Base-by-base conservation (phyloP, 176 grass and related monocot genomes). In the Lolium perenne region DNA sequence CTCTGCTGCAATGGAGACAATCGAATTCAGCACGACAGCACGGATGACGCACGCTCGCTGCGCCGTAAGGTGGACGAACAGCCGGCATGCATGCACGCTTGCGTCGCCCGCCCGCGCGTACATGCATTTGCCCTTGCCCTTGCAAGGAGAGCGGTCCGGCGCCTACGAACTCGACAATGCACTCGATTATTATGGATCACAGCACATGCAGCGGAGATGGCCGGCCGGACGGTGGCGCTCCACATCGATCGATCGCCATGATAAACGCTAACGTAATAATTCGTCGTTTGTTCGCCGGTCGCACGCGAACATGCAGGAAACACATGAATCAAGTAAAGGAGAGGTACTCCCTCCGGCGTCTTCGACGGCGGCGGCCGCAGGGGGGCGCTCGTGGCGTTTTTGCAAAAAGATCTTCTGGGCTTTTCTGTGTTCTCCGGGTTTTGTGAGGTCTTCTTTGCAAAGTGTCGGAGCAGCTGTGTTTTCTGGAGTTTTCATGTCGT, bases 321-420 rank as follows among this genome's bases (percentile, higher is more conserved):
- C 88, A 45, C 81, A 76, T 68, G 56, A 74, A 67, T 48, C 79
- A 48, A 75, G 71, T 77, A 57, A 82, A 82, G 58, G 32, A 35
- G 32, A 35, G 32, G 32, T 35, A 38, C 17, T n/a, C n/a, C n/a
- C n/a, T n/a, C n/a, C n/a, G n/a, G n/a, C n/a, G n/a, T n/a, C n/a
- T n/a, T n/a, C n/a, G n/a, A n/a, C n/a, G n/a, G n/a, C n/a, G n/a
- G n/a, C n/a, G n/a, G n/a, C n/a, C n/a, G n/a, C n/a, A n/a, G n/a
- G n/a, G n/a, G n/a, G n/a, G n/a, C n/a, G n/a, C n/a, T n/a, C n/a
- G n/a, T n/a, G n/a, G n/a, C n/a, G n/a, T n/a, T n/a, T n/a, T n/a
- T n/a, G n/a, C n/a, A n/a, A n/a, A n/a, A n/a, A n/a, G n/a, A n/a
- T n/a, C n/a, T n/a, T n/a, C n/a, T n/a, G n/a, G n/a, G n/a, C n/a